Percentiles rank a stretch among this genome's conserved stretches.
These are phyloP conservation scores for Catharanthus roseus DNA, from an alignment of 257 asterid species.

Conservation along the genomic window DNA sequence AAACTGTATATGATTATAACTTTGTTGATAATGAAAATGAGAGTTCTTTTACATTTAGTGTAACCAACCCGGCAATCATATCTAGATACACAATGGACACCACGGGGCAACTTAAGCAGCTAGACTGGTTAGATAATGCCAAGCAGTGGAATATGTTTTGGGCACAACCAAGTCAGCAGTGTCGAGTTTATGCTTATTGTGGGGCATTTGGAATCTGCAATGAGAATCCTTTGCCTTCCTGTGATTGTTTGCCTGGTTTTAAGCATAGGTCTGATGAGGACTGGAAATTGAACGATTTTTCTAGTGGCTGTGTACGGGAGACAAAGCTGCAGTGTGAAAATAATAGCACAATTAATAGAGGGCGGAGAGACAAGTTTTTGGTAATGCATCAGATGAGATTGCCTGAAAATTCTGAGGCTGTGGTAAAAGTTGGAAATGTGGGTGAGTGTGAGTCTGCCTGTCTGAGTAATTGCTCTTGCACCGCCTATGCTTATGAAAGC, in stretches of 20 bases:
- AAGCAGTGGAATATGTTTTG: slow-evolving; percentile 36
- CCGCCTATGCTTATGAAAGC: slow-evolving; percentile 32
- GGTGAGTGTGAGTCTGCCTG: slow-evolving; percentile 36
- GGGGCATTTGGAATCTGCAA: slow-evolving; percentile 41
- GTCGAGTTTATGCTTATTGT: slow-evolving; percentile 44
- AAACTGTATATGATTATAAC: slow-evolving; percentile 26
- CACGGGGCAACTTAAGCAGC: slow-evolving; percentile 39
- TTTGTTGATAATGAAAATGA: slow-evolving; percentile 26
- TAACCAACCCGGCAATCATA: not conserved
- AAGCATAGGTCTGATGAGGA: slow-evolving; percentile 14
- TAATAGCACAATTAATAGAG: not conserved
- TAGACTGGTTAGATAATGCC: slow-evolving; percentile 21
- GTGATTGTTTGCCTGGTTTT: slow-evolving; percentile 39
- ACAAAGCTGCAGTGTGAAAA: slow-evolving; percentile 22
- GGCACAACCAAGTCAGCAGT: slow-evolving; percentile 40
- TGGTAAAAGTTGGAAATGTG: slow-evolving; percentile 16
- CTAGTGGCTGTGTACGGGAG: slow-evolving; percentile 38
- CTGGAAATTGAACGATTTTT: slow-evolving; percentile 36
- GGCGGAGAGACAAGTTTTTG: slow-evolving; percentile 27
- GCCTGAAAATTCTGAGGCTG: slow-evolving; percentile 12
- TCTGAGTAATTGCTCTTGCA: slow-evolving; percentile 40
- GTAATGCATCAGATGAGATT: slow-evolving; percentile 12
- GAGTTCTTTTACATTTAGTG: slow-evolving; percentile 36
- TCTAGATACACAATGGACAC: slow-evolving; percentile 39
- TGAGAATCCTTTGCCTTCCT: slow-evolving; percentile 24